Evolutionary conservation across 768 basidiomycete genomes (phyloP).

Genomic region (Boletus eberwhitei): DNA sequence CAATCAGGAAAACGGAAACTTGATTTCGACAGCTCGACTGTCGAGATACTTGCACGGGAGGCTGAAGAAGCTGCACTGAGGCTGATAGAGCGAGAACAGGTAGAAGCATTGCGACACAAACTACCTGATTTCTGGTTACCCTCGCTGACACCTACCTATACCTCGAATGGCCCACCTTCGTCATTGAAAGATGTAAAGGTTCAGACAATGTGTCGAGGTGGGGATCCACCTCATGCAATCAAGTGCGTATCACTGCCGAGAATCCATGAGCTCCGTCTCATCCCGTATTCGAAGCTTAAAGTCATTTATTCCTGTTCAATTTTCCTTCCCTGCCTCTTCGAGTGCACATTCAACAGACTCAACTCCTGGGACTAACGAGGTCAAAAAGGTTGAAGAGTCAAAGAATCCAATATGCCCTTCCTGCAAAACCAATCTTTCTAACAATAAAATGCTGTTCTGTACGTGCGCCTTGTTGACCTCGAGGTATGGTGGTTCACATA

Average conservation of each 20-base stretch:
- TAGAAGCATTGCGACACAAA: constrained; percentile 80
- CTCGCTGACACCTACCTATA: constrained; percentile 81
- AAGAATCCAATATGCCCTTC: constrained; percentile 76
- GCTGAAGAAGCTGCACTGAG: constrained; percentile 87
- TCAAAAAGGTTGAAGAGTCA: constrained; percentile 50
- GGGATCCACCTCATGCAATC: constrained; percentile 72
- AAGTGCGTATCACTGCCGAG: constrained; percentile 47
- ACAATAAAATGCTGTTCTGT: constrained; percentile 71
- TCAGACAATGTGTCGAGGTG: constrained; percentile 85
- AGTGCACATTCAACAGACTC: constrained; percentile 39
- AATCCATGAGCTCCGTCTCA: not conserved
- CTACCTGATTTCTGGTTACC: constrained; percentile 98
- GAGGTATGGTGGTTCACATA: not conserved
- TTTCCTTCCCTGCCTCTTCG: constrained; percentile 49
- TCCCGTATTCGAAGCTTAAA: constrained; percentile 58
- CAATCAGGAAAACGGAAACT: constrained; percentile 81
- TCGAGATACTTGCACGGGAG: constrained; percentile 68
- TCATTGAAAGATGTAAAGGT: constrained; percentile 79
- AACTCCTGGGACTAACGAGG: constrained; percentile 33
- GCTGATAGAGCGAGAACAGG: constrained; percentile 81
- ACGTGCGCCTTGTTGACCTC: constrained; percentile 26
- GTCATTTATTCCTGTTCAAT: constrained; percentile 75
- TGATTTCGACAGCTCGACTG: constrained; percentile 69
- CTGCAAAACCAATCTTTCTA: constrained; percentile 83
- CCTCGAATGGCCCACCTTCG: constrained; percentile 55